These are phyloP conservation scores for Piper longum DNA, from an alignment of 164 flowering plant genomes.

Conservation along the genomic window DNA sequence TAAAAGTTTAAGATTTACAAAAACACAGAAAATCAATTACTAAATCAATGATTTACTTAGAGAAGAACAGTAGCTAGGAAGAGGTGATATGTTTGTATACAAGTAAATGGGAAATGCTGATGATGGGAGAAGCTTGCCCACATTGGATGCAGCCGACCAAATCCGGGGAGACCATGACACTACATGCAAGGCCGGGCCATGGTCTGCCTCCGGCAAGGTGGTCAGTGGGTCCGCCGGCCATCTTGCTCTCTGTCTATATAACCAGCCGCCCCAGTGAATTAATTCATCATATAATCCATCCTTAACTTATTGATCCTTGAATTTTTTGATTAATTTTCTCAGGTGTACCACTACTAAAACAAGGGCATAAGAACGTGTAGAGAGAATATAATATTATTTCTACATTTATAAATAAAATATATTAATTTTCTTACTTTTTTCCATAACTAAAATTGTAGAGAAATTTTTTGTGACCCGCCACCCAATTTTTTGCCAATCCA, in stretches of 20 bases:
- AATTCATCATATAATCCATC: no score
- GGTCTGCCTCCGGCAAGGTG: neutral
- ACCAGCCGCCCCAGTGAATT: neutral
- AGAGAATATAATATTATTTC: no score
- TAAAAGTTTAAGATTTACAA: neutral
- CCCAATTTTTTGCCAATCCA: no score
- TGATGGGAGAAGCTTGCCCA: neutral
- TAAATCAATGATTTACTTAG: neutral
- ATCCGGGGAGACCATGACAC: slow-evolving; percentile 1
- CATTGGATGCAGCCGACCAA: neutral
- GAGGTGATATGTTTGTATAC: neutral
- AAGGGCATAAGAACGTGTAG: no score
- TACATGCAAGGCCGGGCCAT: neutral
- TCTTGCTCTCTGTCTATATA: neutral
- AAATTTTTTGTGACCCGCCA: no score
- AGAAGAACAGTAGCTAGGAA: neutral
- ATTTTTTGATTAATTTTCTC: no score
- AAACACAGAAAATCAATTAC: neutral
- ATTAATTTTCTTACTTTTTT: no score
- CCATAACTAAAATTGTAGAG: no score
- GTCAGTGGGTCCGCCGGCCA: neutral
- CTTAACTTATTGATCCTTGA: no score
- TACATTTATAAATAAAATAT: no score
- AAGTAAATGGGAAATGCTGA: neutral
- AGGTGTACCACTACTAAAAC: no score